phyloP scores from a whole-genome alignment of 2,329 filamentous ascomycete genomes.

The Shiraia sp. region DNA sequence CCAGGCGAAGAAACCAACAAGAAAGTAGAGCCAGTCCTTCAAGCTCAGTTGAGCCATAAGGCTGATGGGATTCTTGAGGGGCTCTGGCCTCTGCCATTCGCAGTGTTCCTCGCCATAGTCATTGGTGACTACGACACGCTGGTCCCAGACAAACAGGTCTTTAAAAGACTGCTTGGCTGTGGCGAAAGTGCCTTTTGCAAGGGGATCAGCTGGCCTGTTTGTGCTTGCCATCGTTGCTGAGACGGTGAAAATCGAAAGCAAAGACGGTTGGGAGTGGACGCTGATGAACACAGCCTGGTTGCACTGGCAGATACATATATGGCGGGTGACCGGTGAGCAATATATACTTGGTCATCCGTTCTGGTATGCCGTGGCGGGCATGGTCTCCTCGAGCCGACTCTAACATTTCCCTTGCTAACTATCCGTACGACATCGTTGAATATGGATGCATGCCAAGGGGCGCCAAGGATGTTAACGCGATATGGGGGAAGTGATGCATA shows the following conservation, averaged over 20 bases:
- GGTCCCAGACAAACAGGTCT: conserved; percentile 75
- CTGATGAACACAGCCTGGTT: conserved; percentile 16
- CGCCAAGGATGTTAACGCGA: conserved; percentile 34
- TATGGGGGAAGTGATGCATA: conserved; percentile 23
- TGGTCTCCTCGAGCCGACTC: conserved; percentile 15
- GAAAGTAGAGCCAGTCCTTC: conserved; percentile 73
- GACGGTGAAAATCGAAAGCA: conserved; percentile 8
- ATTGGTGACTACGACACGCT: conserved; percentile 69
- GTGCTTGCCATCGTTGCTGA: conserved; percentile 31
- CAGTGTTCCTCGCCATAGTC: conserved; percentile 65
- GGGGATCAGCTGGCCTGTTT: conserved; percentile 64
- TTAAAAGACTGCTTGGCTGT: conserved; percentile 66
- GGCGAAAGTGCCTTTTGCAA: conserved; percentile 67
- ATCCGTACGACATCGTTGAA: conserved; percentile 23
- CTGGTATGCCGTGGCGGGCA: conserved; percentile 7
- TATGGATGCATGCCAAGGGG: conserved; percentile 35
- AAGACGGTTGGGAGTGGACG: conserved; percentile 6
- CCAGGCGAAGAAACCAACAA: conserved; percentile 76
- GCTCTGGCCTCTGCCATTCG: conserved; percentile 70
- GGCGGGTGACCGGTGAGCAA: conserved; percentile 12
- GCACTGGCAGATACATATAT: conserved; percentile 10
- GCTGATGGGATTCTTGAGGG: conserved; percentile 70
- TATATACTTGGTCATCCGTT: conserved; percentile 19
- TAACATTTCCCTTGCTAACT: conserved; percentile 18
- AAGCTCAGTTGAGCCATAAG: conserved; percentile 66